Conservation (phyloP, 345 rosid genomes). For the Conringia planisiliqua region DNA sequence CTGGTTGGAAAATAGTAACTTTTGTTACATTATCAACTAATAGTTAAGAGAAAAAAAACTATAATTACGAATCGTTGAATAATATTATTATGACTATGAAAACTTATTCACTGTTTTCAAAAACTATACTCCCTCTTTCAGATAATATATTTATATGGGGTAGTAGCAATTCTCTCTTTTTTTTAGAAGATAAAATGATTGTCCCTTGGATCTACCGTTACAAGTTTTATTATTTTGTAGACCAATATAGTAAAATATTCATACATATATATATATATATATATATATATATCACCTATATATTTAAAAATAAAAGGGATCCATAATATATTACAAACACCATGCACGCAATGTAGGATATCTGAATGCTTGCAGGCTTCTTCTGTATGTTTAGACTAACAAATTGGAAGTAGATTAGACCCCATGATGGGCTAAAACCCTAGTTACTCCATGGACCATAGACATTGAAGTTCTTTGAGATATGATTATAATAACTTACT, state of each 20-base stretch:
- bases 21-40: background rate
- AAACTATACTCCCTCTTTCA: background rate
- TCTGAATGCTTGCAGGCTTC: constrained; percentile 20
- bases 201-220: constrained; percentile 7
- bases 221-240: background rate
- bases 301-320: background rate
- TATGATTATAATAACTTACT: background rate
- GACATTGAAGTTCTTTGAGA: background rate
- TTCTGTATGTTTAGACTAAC: constrained; percentile 21
- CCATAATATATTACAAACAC: background rate
- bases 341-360: background rate
- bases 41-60: background rate
- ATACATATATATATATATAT: background rate
- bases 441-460: constrained; percentile 8
- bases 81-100: background rate
- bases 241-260: constrained; percentile 6
- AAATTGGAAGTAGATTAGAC: constrained; percentile 23
- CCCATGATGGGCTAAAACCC: constrained; percentile 13
- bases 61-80: background rate
- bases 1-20: background rate
- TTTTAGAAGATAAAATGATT: background rate
- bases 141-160: background rate
- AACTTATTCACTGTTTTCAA: background rate
- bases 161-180: background rate
- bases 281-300: background rate